Evolutionary conservation across 2,329 filamentous ascomycete species (phyloP), one percentile per base, ranked within the genome.

Genomic region (Colletotrichum sublineola): DNA sequence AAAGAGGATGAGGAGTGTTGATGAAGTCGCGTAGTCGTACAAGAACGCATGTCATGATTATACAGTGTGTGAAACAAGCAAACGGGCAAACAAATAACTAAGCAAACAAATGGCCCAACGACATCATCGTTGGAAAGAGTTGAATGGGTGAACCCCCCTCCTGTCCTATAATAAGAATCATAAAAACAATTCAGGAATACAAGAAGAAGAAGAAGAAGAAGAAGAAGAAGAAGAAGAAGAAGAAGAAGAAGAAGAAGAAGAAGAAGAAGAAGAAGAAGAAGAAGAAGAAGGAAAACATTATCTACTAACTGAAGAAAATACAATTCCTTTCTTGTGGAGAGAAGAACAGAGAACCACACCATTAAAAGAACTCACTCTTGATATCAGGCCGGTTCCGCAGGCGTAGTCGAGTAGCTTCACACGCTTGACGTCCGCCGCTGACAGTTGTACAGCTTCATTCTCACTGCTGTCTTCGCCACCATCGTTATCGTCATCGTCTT

Each of bases 371-470:
- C 86, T 75, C 78, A 92, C 91, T 79, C 87, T 86, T 15, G 91
- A 92, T 74, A 93, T 84, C 67, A 89, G 81, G 2, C 92, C 92
- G 7, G 91, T 91, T 11, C 93, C 93, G 78, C 93, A 95, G 20
- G 93, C 93, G 80, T 95, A 95, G 79, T 95, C 93, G 2, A 95
- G 84, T 29, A 94, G 81, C 57, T 87, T 86, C 53, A 90, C 84
- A 8, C 46, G 40, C 60, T 33, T 68, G 46, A 38, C 46, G 18
- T 44, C n/a, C 15, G 52, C n/a, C 33, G 38, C 65, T 60, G 46
- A 2, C 11, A 31, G 20, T 36, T 46, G 44, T 9, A n/a, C n/a
- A 29, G 44, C 48, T 68, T 50, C 71, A 48, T 73, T 69, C 58
- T 52, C 31, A 62, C 69, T 42, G 77, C 75, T 77, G 15, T 73